Evolutionary conservation across 139 green algal species (phyloP), one percentile per base, ranked within the genome.

Genomic region (Closterium sp.): DNA sequence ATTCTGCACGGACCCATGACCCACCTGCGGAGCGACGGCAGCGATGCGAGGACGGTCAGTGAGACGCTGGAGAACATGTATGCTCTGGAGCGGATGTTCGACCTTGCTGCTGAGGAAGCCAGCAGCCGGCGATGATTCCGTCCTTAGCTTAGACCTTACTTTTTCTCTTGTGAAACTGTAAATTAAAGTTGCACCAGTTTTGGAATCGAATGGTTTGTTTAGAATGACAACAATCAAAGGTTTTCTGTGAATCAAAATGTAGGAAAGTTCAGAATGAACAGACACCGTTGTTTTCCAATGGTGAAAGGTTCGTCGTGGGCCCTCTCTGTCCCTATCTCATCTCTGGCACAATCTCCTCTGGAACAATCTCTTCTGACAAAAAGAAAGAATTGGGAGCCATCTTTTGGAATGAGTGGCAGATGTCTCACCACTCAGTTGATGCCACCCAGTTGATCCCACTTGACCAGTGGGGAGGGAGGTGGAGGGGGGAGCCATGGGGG

Each of bases 1-100:
- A 95, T 99, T 90, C 95, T 99, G 92, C 98, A 99, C 94, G 98
- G 98, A 19, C 98, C 98, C 85, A 99, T 99, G 98, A 97, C 96
- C 19, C 97, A 97, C 66, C 96, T 99, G 86, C 96, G 98, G 32
- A 98, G 96, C 92, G 98, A 99, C 90, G 97, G 96, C 64, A 97
- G 95, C 2, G 97, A 99, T 92, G 95, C 97, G 4, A 91, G 95
- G 19, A 97, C 96, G 2, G 97, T 99, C 0, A 94, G 92, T 8
- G 95, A 98, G 96, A 99, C 97, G 10, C 94, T 99, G 12, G 96
- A 97, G 9, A 99, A 99, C 96, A 99, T 99, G 98, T 96, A 98
- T 64, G 98, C 98, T 2, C 92, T 99, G 38, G 98, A 99, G 95
- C 96, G 97, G 88, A 99, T 99, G 98, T 99, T 99, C 95, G 95